Percentiles rank a stretch among this genome's conserved stretches.
Conservation (phyloP, 148 eudicot genomes). For the Fagopyrum homotropicum region DNA sequence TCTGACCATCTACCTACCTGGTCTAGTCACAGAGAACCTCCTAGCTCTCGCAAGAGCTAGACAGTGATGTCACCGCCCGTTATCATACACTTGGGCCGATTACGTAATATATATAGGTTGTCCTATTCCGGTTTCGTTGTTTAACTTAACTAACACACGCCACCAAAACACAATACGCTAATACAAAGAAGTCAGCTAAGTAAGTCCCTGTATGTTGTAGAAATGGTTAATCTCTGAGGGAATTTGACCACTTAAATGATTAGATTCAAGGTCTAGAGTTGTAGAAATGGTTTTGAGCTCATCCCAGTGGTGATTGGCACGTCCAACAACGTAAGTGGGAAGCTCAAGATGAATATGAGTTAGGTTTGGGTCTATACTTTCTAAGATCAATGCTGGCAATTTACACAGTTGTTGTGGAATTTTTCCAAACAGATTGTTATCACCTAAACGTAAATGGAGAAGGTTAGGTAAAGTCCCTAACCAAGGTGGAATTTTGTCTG, state of each 20-base stretch:
- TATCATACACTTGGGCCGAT: too few relatives aligned
- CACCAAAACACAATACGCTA: too few relatives aligned
- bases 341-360: constrained; percentile 44
- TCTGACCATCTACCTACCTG: too few relatives aligned
- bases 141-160: too few relatives aligned
- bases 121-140: too few relatives aligned
- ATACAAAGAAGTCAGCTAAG: too few relatives aligned
- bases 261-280: constrained; percentile 46
- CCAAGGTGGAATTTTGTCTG: constrained; percentile 48
- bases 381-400: constrained; percentile 41
- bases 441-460: constrained; percentile 56
- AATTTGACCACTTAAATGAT: constrained; percentile 51
- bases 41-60: too few relatives aligned
- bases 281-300: not conserved
- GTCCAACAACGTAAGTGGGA: constrained; percentile 39
- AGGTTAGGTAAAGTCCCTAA: constrained; percentile 49
- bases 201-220: too few relatives aligned
- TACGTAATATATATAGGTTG: too few relatives aligned
- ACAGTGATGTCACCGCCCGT: too few relatives aligned
- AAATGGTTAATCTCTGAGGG: constrained; percentile 55
- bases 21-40: too few relatives aligned
- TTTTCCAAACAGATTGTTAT: constrained; percentile 40
- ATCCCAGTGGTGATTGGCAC: constrained; percentile 21
- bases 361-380: constrained; percentile 16
- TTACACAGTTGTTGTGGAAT: too few relatives aligned